Conservation (phyloP, 1,284 basidiomycete genomes). For the Lignosus rhinocerotis region DNA sequence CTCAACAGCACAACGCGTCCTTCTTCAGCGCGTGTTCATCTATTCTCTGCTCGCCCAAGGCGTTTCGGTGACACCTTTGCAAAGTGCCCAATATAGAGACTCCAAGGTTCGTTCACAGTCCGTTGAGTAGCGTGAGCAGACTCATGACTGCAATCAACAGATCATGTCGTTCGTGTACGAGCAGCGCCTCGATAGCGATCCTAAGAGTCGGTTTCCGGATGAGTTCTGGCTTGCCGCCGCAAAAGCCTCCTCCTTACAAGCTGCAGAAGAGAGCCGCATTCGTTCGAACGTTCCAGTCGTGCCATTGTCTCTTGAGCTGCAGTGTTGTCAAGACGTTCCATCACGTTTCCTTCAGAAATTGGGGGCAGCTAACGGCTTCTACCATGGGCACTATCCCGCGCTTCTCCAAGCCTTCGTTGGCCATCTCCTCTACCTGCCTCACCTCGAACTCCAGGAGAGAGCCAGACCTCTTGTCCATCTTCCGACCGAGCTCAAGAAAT, state of each 20-base stretch:
- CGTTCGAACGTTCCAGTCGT: not conserved
- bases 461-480: slow-evolving; percentile 38
- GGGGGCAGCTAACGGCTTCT: not conserved
- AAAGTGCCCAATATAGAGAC: slow-evolving; percentile 57
- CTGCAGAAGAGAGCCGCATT: slow-evolving; percentile 9
- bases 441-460: slow-evolving; percentile 45
- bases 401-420: slow-evolving; percentile 34
- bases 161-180: slow-evolving; percentile 49
- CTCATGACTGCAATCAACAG: slow-evolving; percentile 29
- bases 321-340: slow-evolving; percentile 6
- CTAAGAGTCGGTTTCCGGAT: slow-evolving; percentile 12
- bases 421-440: slow-evolving; percentile 46
- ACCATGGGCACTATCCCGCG: slow-evolving; percentile 2
- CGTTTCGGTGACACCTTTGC: slow-evolving; percentile 52
- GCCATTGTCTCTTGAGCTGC: slow-evolving; percentile 5
- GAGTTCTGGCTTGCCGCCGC: slow-evolving; percentile 26
- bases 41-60: slow-evolving; percentile 47
- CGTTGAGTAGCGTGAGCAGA: not conserved
- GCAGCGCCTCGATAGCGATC: slow-evolving; percentile 31
- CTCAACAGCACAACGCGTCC: slow-evolving; percentile 33
- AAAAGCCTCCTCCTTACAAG: slow-evolving; percentile 14
- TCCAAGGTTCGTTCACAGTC: slow-evolving; percentile 49
- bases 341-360: not conserved
- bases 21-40: slow-evolving; percentile 52
- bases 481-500: slow-evolving; percentile 28